Conservation (phyloP, 176 grass and related monocot species). For the Pharus latifolius region DNA sequence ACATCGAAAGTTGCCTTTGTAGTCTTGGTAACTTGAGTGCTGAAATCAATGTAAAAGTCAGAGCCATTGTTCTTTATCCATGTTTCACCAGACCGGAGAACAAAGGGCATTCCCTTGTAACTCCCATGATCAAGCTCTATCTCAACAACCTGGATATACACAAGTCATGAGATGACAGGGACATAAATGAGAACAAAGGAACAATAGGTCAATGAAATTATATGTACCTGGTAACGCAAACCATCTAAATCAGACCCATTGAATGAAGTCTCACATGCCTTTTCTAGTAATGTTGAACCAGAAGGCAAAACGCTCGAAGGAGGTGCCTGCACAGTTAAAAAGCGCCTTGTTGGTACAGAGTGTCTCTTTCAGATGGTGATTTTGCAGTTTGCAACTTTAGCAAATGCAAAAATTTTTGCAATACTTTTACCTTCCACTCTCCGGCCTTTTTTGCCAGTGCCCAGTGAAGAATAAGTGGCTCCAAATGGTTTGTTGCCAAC, state of each 20-base stretch:
- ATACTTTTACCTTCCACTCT: slow-evolving; percentile 65
- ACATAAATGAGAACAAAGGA: slow-evolving; percentile 1
- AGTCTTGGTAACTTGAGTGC: slow-evolving; percentile 31
- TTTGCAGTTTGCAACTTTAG: not conserved
- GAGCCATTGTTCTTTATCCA: slow-evolving; percentile 93
- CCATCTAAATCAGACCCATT: slow-evolving; percentile 35
- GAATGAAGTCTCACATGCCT: slow-evolving; percentile 77
- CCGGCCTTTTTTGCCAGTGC: slow-evolving; percentile 43
- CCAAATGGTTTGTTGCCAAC: slow-evolving; percentile 59
- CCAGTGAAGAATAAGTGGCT: slow-evolving; percentile 90
- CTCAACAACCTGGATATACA: slow-evolving; percentile 53
- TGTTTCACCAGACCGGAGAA: slow-evolving; percentile 55
- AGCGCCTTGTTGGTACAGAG: slow-evolving; percentile 2
- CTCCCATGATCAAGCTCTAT: slow-evolving; percentile 60
- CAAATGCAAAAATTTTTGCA: not conserved
- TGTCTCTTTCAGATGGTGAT: not conserved
- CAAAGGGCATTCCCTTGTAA: slow-evolving; percentile 82
- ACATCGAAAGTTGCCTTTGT: slow-evolving; percentile 35
- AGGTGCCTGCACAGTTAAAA: slow-evolving; percentile 54
- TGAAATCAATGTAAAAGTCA: slow-evolving; percentile 76
- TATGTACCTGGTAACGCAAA: slow-evolving; percentile 60
- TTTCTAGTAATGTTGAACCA: slow-evolving; percentile 59
- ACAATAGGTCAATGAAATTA: slow-evolving; percentile 4
- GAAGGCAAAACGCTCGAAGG: slow-evolving; percentile 47
- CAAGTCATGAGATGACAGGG: slow-evolving; percentile 5